Base-by-base conservation (phyloP, 169 alveolate genomes). In the Fabrea salina region DNA sequence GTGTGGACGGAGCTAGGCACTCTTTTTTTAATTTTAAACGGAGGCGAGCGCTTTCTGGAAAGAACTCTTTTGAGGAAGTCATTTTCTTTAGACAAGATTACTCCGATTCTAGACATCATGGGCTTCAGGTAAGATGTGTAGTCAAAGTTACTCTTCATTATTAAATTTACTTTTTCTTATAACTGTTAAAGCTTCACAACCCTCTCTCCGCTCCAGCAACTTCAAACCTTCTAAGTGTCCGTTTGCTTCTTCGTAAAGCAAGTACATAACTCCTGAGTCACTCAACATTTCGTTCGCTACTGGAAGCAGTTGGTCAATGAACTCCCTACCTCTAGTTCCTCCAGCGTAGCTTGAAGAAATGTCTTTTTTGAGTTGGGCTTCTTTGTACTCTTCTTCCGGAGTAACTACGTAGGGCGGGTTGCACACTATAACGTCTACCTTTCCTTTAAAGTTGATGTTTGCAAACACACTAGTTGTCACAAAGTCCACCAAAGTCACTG, bases 391-490 rank as follows among this genome's bases (percentile, higher is more conserved):
- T 8, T 84, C 81, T 22, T 61, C 50, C 61, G 66, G 61, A 50
- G 89, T 84, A 6, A 80, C 66, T 1, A 84, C 89, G 75, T 84
- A 84, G 11, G 89, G 89, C 6, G 89, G 89, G 54, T 84, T 84
- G 72, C 83, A 84, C 4, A 84, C 70, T 37, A 84, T 78, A 11
- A 84, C 67, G 79, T 84, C 86, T 32, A 74, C 40, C 37, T 74
- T 74, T 13, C 35, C 35, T 1, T 19, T 27, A 51, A 74, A 11
- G 11, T 33, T 33, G 32, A 51, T 16, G 16, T 32, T 30, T 33
- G 32, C 27, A 53, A 74, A 54, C 39, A 74, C 22, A 74, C 44
- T 50, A 3, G 16, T 33, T 27, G 43, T 56, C 5, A 74, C 35
- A 5, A 50, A 30, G 11, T 74, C 81, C 22, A 35, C 30, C 16